Base-by-base conservation (phyloP, 768 basidiomycete genomes). In the Russula emetica region DNA sequence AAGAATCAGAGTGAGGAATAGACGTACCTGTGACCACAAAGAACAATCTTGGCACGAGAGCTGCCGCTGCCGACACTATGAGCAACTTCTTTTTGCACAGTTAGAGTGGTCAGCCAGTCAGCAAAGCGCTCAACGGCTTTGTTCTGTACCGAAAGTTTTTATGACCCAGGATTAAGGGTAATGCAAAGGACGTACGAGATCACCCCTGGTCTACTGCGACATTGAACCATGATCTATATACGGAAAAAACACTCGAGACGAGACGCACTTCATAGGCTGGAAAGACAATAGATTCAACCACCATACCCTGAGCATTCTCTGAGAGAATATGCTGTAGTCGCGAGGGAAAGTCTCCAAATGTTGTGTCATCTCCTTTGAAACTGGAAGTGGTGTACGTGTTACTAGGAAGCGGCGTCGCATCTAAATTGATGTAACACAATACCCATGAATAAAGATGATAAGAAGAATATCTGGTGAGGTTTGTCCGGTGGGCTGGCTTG, bases 41-140 rank as follows among this genome's bases (percentile, higher is more conserved):
- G 78, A 4, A 94, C 88, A 55, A 96, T 82, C 72, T 85, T 91
- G 0, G 87, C 87, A 57, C 76, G 78, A 34, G 83, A 83, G 50
- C 83, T 87, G 10, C 92, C 92, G 4, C 90, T 90, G 55, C 84
- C 79, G 9, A 85, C 83, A 5, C 90, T 90, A 55, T 85, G 79
- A 14, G 85, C 84, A 24, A 87, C 88, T 73, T 96, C 94, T 65
- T 82, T 83, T 72, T 91, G 83, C n/a, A 96, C 88, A 5, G 89
- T 91, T 24, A 92, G 75, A n/a, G 85, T 88, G 0, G 92, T 89
- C 49, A 97, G 82, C 95, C 94, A 97, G 71, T 96, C 94, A 9
- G 92, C 85, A 73, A 97, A 95, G 9, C 84, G 83, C 34, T 87
- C 82, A 3, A 94, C 88, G 16, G 94, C 92, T 71, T 57, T 62